Conservation (phyloP, 2,329 filamentous ascomycete species). For the Lachnellula occidentalis region DNA sequence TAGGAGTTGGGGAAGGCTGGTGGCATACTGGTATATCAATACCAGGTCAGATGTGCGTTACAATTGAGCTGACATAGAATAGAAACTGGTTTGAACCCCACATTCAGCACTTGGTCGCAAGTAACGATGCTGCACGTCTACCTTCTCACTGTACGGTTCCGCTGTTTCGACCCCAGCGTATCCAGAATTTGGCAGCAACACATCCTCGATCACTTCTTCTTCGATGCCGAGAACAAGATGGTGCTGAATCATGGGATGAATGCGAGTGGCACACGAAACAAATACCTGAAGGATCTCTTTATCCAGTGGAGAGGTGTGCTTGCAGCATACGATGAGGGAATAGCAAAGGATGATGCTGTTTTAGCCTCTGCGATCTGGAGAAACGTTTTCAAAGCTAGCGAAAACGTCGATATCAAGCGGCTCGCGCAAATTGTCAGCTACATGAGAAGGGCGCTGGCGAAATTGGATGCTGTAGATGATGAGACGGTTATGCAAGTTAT, state of each 20-base stretch:
- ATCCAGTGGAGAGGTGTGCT: constrained; percentile 86
- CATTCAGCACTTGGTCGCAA: constrained; percentile 94
- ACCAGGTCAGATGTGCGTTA: neutral
- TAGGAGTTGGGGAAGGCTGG: constrained; percentile 68
- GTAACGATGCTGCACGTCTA: constrained; percentile 97
- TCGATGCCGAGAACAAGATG: constrained; percentile 79
- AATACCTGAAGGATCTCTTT: constrained; percentile 81
- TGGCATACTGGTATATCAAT: constrained; percentile 69
- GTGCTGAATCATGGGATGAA: constrained; percentile 69
- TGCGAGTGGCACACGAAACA: constrained; percentile 53
- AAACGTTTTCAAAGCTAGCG: constrained; percentile 77
- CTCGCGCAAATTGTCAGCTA: constrained; percentile 59
- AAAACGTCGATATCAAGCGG: constrained; percentile 55
- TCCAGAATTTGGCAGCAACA: constrained; percentile 80
- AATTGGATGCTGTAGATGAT: constrained; percentile 49
- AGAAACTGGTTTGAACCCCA: constrained; percentile 77
- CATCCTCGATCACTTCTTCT: constrained; percentile 92
- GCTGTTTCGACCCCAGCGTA: constrained; percentile 65
- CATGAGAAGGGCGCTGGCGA: constrained; percentile 51
- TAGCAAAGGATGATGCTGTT: constrained; percentile 70
- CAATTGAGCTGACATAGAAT: constrained; percentile 7
- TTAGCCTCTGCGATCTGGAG: constrained; percentile 84
- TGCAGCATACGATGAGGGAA: constrained; percentile 77
- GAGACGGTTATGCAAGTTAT: constrained; percentile 41
- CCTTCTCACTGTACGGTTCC: constrained; percentile 75